phyloP scores from a whole-genome alignment of 1,284 basidiomycete species.

The Pseudozyma thailandica region DNA sequence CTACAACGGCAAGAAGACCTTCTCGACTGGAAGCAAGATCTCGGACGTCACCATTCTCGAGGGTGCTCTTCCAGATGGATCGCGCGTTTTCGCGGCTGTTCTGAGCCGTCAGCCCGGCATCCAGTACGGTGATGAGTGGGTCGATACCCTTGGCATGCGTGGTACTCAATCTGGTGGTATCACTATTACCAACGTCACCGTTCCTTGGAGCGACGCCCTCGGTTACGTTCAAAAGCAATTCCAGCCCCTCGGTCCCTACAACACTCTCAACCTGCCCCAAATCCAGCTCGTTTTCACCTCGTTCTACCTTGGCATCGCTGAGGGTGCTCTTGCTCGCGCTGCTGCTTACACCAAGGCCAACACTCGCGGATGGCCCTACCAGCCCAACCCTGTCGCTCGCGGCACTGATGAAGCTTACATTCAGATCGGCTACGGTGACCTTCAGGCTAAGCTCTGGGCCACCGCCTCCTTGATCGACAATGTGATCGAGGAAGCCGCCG shows the following conservation, averaged over 20 bases:
- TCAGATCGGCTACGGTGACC: slow-evolving; percentile 65
- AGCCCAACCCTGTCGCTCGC: slow-evolving; percentile 51
- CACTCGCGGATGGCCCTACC: slow-evolving; percentile 67
- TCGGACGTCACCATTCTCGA: slow-evolving; percentile 67
- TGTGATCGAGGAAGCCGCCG: slow-evolving; percentile 43
- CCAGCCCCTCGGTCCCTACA: slow-evolving; percentile 62
- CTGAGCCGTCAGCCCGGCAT: slow-evolving; percentile 62
- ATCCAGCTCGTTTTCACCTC: slow-evolving; percentile 67
- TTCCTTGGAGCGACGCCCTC: slow-evolving; percentile 61
- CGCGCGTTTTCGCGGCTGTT: slow-evolving; percentile 66
- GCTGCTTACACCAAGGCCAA: slow-evolving; percentile 63
- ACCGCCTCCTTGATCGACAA: slow-evolving; percentile 63
- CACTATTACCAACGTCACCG: slow-evolving; percentile 59
- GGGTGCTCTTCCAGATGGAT: slow-evolving; percentile 53
- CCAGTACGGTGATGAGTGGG: slow-evolving; percentile 67
- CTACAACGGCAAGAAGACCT: slow-evolving; percentile 67
- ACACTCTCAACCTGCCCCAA: slow-evolving; percentile 65
- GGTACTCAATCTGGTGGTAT: slow-evolving; percentile 65
- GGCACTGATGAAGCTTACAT: slow-evolving; percentile 67
- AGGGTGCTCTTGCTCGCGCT: slow-evolving; percentile 63
- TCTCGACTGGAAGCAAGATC: slow-evolving; percentile 67
- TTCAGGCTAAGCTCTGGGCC: slow-evolving; percentile 66
- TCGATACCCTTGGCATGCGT: slow-evolving; percentile 68
- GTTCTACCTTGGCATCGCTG: slow-evolving; percentile 68
- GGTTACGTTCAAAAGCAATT: slow-evolving; percentile 58